Base-by-base conservation (phyloP, 2,329 filamentous ascomycete species). In the Colletotrichum sp. region DNA sequence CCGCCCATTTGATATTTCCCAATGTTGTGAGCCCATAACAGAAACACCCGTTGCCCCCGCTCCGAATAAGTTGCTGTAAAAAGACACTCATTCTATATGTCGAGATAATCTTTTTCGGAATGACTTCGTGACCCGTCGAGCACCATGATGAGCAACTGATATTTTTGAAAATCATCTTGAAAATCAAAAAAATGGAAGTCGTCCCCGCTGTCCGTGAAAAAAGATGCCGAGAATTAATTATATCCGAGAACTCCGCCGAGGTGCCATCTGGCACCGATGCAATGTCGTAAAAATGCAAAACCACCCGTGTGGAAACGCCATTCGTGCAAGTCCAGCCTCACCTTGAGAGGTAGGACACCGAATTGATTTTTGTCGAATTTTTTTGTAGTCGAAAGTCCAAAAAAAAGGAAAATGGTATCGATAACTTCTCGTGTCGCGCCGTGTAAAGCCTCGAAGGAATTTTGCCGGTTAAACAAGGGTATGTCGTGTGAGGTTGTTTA, bases 61-160 rank as follows among this genome's bases (percentile, higher is more conserved):
- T 82, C 76, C 57, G 70, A 78, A 72, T 44, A 78, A 77, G 77
- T 63, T 78, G 71, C 75, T 77, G 65, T 36, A 39, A 77, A 83
- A 82, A 83, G 82, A 84, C 82, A 85, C 84, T 86, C 83, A 84
- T 83, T 88, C 88, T 90, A 90, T 89, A 89, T 88, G 85, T 86
- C 84, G 80, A 84, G 82, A 83, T 84, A 82, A 83, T 85, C 81
- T 86, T 88, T 87, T 87, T 84, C 82, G 75, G 62, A 64, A 69
- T 77, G 72, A 77, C 65, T 75, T 77, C 75, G 71, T 77, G 71
- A 77, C 75, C 75, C 71, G 67, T 77, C 60, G 66, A 77, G 66
- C 75, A 75, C 75, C 71, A 66, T 77, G 84, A 87, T 85, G 84
- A 86, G 60, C 66, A 71, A 77, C 66, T 39, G 24, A 71, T 52